Evolutionary conservation across 2,329 filamentous ascomycete species (phyloP).

Genomic region (Trichoderma cornu-damae): DNA sequence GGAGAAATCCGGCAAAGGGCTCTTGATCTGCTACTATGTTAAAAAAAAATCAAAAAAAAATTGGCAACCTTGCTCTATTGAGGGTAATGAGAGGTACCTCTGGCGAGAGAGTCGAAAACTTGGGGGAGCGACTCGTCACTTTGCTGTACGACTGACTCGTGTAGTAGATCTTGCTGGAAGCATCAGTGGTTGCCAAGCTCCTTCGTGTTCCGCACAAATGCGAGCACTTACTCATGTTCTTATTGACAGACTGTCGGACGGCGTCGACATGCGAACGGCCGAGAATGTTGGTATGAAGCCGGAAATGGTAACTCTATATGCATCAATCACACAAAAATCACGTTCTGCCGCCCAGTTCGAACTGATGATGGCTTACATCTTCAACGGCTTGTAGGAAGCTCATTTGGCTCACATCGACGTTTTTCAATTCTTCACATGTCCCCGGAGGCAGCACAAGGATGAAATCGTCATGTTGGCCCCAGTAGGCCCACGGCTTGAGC

Average conservation of each 20-base stretch:
- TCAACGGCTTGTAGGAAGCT: conserved; percentile 16
- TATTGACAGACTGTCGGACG: conserved; percentile 15
- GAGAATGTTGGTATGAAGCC: conserved; percentile 10
- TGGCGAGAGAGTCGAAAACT: not conserved
- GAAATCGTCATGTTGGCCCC: conserved; percentile 15
- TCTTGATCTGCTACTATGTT: not conserved
- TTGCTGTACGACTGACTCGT: not conserved
- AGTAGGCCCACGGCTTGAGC: conserved; percentile 2
- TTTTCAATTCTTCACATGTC: conserved; percentile 10
- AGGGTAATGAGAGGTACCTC: not conserved
- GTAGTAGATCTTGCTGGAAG: not conserved
- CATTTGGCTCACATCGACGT: conserved; percentile 2
- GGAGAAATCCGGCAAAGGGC: conserved; percentile 4
- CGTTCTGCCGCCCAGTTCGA: not conserved
- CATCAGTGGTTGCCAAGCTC: not conserved
- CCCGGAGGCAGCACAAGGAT: conserved; percentile 13
- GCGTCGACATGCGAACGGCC: conserved; percentile 14
- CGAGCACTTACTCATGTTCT: conserved; percentile 13
- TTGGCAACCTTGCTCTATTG: too few species aligned
- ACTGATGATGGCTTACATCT: not conserved
- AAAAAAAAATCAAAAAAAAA: not conserved
- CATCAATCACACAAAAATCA: not conserved
- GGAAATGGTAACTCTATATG: conserved; percentile 12
- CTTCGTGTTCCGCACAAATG: too few species aligned
- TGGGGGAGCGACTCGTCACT: not conserved